Evolutionary conservation across 768 basidiomycete species (phyloP).

Genomic region (Tricholomella constricta): DNA sequence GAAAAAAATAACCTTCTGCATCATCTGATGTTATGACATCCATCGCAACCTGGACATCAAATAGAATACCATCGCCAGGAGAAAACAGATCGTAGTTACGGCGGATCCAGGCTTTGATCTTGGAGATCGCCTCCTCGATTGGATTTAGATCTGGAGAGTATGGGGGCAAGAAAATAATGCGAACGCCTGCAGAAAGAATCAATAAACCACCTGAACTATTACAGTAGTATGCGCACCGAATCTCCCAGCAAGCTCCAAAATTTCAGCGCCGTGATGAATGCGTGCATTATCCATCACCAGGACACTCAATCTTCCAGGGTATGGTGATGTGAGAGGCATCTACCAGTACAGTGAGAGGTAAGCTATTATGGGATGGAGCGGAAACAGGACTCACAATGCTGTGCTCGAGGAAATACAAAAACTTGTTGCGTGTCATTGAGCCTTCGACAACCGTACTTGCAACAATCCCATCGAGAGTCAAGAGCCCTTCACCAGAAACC

Average conservation of each 20-base stretch:
- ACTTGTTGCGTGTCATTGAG: slow-evolving; percentile 24
- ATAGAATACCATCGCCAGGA: slow-evolving; percentile 22
- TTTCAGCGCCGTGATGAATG: slow-evolving; percentile 32
- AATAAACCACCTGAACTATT: too few species aligned
- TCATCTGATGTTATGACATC: slow-evolving; percentile 28
- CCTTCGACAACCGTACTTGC: slow-evolving; percentile 29
- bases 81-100: slow-evolving; percentile 15
- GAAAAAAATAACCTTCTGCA: slow-evolving; percentile 31
- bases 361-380: slow-evolving; percentile 13
- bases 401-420: slow-evolving; percentile 26
- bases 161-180: slow-evolving; percentile 33
- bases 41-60: slow-evolving; percentile 27
- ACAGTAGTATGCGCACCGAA: neutral
- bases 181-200: slow-evolving; percentile 11
- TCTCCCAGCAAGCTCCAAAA: slow-evolving; percentile 25
- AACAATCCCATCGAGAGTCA: slow-evolving; percentile 34
- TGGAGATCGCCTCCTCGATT: slow-evolving; percentile 40
- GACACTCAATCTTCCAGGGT: slow-evolving; percentile 29
- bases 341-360: neutral
- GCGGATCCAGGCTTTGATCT: slow-evolving; percentile 33
- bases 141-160: slow-evolving; percentile 45
- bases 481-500: slow-evolving; percentile 24
- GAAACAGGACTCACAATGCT: slow-evolving; percentile 22
- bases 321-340: slow-evolving; percentile 26
- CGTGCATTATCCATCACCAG: slow-evolving; percentile 36